These are phyloP conservation scores for Vitis rupestris DNA, from an alignment of 164 flowering plant species.

Conservation along the genomic window DNA sequence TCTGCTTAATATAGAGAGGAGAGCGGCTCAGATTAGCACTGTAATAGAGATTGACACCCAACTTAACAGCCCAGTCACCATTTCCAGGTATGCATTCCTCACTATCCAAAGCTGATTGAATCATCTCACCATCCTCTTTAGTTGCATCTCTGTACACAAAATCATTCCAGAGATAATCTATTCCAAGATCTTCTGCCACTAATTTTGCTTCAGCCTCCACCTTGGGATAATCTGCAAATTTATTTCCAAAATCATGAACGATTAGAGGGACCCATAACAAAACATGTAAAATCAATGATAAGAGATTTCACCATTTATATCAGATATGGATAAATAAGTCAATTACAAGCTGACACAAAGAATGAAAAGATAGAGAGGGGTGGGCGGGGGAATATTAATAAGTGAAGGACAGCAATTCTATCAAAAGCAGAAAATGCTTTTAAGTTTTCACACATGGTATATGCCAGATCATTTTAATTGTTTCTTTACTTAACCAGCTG, in stretches of 20 bases:
- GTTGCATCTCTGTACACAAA: constrained; percentile 55
- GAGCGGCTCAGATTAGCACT: constrained; percentile 88
- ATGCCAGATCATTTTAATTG: too few species aligned
- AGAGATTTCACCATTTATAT: too few species aligned
- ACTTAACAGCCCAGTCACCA: constrained; percentile 95
- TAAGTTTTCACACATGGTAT: too few species aligned
- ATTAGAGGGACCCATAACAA: constrained; percentile 1
- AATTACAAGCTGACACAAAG: too few species aligned
- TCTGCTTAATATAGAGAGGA: constrained; percentile 88
- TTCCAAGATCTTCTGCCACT: constrained; percentile 69
- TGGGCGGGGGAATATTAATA: too few species aligned
- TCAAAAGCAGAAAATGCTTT: too few species aligned
- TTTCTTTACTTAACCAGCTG: too few species aligned
- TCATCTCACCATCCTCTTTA: constrained; percentile 59
- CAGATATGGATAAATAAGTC: too few species aligned
- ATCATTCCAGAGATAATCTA: constrained; percentile 61
- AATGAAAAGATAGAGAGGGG: too few species aligned
- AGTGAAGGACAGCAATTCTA: too few species aligned
- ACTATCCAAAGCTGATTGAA: constrained; percentile 61
- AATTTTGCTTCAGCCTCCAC: constrained; percentile 73
- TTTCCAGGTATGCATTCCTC: constrained; percentile 70
- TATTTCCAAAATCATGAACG: background rate
- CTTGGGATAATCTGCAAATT: constrained; percentile 77
- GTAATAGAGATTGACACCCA: constrained; percentile 86
- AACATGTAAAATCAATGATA: background rate